Conservation (phyloP, 108 stramenopile species). For the Discostella stelligeroides region DNA sequence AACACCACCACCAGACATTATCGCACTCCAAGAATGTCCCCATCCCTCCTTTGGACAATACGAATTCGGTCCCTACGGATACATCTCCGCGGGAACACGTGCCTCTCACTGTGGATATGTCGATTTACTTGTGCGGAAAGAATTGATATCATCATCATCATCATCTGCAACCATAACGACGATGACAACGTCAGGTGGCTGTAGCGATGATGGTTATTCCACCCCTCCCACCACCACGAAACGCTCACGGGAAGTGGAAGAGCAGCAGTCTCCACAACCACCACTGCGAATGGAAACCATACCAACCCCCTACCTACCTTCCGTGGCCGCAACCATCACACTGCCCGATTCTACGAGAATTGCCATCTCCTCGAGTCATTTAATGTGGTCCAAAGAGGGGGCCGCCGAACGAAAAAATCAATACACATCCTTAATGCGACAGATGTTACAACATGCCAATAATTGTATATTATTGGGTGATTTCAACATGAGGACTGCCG, state of each 20-base stretch:
- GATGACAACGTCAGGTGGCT: not conserved
- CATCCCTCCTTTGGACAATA: slow-evolving; percentile 24
- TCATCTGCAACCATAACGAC: not conserved
- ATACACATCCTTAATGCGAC: slow-evolving; percentile 17
- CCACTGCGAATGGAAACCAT: not conserved
- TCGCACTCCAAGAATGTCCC: slow-evolving; percentile 44
- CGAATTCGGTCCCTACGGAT: slow-evolving; percentile 22
- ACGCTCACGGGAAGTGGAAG: not conserved
- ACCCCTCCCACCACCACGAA: no score
- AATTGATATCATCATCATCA: slow-evolving; percentile 4
- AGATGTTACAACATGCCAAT: slow-evolving; percentile 12
- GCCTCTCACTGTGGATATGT: slow-evolving; percentile 48
- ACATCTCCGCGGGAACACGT: slow-evolving; percentile 26
- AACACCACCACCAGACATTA: slow-evolving; percentile 8
- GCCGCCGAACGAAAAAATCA: slow-evolving; percentile 19
- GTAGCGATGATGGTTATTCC: not conserved
- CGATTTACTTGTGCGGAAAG: slow-evolving; percentile 33
- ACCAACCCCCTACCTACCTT: slow-evolving; percentile 10
- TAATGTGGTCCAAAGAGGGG: slow-evolving; percentile 34
- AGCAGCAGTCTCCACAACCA: not conserved
- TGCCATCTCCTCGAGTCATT: slow-evolving; percentile 44
- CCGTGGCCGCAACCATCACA: slow-evolving; percentile 31
- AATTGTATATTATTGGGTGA: slow-evolving; percentile 45
- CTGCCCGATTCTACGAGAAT: slow-evolving; percentile 26
- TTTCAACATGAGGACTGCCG: slow-evolving; percentile 39